Percentiles rank a stretch among this genome's conserved stretches.
These are phyloP conservation scores for Cercospora sesami DNA, from an alignment of 2,329 filamentous ascomycete species.

Conservation along the genomic window DNA sequence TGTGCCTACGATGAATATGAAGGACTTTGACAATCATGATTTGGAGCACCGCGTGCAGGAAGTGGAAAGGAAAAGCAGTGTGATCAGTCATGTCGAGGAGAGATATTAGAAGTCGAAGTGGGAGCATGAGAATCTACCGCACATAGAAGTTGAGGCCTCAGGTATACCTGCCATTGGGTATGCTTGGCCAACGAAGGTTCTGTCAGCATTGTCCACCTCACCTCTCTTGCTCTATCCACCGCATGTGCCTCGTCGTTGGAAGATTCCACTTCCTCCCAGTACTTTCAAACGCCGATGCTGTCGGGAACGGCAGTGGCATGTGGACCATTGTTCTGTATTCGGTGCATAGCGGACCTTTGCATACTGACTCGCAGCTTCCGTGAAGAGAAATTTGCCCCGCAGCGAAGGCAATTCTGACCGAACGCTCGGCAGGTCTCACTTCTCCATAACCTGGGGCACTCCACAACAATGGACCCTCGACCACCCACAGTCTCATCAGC, in stretches of 20 bases:
- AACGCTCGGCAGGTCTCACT: neutral
- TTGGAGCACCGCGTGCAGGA: conserved; percentile 60
- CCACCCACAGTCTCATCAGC: neutral
- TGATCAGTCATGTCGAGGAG: conserved; percentile 30
- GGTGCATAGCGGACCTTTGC: neutral
- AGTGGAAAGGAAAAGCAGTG: conserved; percentile 54
- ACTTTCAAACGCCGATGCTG: neutral
- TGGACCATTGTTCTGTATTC: neutral
- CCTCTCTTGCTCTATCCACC: neutral
- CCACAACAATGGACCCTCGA: neutral
- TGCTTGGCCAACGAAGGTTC: neutral
- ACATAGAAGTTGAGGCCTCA: neutral
- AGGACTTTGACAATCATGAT: conserved; percentile 56
- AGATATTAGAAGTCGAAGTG: neutral
- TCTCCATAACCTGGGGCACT: neutral
- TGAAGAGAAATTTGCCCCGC: neutral
- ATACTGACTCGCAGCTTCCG: neutral
- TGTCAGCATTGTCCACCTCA: neutral
- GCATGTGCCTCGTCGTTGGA: neutral
- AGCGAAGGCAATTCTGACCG: neutral
- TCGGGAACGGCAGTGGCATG: neutral
- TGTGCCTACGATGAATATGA: conserved; percentile 58
- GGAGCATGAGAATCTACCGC: neutral
- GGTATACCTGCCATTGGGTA: neutral
- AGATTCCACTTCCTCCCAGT: neutral